Percentiles rank a stretch among this genome's conserved stretches.
These are phyloP conservation scores for Chytriomyces hyalinus DNA, from an alignment of 192 early-diverging fungal genomes.

Conservation along the genomic window DNA sequence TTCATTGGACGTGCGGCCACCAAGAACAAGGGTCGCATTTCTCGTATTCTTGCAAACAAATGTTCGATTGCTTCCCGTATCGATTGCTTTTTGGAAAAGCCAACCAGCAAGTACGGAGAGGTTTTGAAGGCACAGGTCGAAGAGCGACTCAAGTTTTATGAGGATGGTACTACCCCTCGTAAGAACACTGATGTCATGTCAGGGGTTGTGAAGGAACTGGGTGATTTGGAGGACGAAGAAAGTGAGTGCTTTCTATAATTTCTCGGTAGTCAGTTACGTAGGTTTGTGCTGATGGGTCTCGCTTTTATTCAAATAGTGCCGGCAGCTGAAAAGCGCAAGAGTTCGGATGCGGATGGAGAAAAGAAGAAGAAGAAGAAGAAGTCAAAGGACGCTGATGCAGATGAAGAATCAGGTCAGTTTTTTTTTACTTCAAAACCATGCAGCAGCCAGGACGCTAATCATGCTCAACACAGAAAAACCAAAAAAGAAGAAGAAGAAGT, in stretches of 20 bases:
- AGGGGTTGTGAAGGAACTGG: constrained; percentile 67
- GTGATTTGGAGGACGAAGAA: constrained; percentile 53
- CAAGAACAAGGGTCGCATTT: constrained; percentile 99
- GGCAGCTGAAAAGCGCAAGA: constrained; percentile 31
- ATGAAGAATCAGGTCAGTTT: constrained; percentile 56
- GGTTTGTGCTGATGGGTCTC: neutral
- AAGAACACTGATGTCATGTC: constrained; percentile 94
- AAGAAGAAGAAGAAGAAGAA: constrained; percentile 37
- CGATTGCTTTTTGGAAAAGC: constrained; percentile 89
- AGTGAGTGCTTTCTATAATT: constrained; percentile 14
- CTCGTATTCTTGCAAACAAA: constrained; percentile 98
- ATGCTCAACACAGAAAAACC: constrained; percentile 58
- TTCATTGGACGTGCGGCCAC: constrained; percentile 95
- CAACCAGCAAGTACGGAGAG: constrained; percentile 90
- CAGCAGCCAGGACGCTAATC: constrained; percentile 21
- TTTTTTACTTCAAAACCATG: neutral
- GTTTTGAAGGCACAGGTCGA: constrained; percentile 94
- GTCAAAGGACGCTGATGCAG: constrained; percentile 63
- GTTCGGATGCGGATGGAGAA: constrained; percentile 37
- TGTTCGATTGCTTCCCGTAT: constrained; percentile 95
- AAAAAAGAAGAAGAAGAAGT: constrained; percentile 57
- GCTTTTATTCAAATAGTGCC: neutral
- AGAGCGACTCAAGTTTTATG: constrained; percentile 93
- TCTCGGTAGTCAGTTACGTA: neutral
- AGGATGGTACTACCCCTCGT: constrained; percentile 81